Evolutionary conservation across 106 monocot species (phyloP).

Genomic region (Hemerocallis citrina): DNA sequence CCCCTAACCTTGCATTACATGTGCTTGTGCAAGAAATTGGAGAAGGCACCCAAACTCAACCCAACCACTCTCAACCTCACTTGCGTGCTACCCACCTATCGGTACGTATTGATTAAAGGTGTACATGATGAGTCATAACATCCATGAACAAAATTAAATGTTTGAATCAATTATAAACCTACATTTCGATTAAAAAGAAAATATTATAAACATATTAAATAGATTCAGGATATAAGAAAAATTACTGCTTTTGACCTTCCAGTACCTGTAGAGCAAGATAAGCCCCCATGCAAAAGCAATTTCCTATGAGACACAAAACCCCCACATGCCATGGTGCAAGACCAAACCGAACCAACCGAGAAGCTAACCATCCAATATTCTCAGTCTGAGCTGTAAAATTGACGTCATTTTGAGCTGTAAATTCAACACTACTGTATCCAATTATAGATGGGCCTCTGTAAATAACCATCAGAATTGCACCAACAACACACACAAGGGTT

Average conservation of each 20-base stretch:
- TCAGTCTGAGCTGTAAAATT: conserved; percentile 20
- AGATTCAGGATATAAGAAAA: background rate
- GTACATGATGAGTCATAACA: no score
- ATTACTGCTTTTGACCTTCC: background rate
- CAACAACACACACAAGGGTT: conserved; percentile 51
- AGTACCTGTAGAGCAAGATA: conserved; percentile 84
- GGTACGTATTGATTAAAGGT: no score
- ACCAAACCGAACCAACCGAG: conserved; percentile 15
- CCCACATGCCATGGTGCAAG: conserved; percentile 64
- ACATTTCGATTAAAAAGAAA: no score
- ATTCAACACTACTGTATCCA: conserved; percentile 16
- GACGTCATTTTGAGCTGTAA: conserved; percentile 11
- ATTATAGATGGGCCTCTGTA: conserved; percentile 66
- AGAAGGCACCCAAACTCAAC: no score
- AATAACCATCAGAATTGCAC: conserved; percentile 65
- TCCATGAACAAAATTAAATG: no score
- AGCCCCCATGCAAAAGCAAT: conserved; percentile 80
- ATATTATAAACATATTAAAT: background rate
- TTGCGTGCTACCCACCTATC: no score
- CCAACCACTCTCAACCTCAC: no score
- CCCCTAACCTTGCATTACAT: no score
- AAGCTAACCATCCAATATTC: conserved; percentile 10
- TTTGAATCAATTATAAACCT: no score
- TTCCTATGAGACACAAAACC: conserved; percentile 76
- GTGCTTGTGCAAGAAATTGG: no score